Evolutionary conservation across 768 basidiomycete genomes (phyloP).

Genomic region (Dioszegia crocea): DNA sequence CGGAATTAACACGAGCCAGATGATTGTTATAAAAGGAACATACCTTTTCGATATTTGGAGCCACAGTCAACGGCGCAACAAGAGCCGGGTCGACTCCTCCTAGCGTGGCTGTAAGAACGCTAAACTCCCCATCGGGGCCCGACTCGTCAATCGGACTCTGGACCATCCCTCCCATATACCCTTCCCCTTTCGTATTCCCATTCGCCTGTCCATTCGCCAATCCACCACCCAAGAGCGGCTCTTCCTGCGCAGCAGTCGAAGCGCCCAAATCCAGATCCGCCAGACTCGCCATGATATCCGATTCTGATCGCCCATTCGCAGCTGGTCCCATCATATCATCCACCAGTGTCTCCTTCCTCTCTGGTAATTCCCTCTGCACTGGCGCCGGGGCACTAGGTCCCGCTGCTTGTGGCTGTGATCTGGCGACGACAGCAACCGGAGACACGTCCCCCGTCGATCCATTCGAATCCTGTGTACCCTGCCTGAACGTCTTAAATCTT

Average conservation of each 20-base stretch:
- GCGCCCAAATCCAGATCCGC: conserved; percentile 66
- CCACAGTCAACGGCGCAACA: conserved; percentile 58
- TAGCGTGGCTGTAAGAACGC: conserved; percentile 20
- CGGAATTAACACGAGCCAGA: neutral
- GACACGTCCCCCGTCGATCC: neutral
- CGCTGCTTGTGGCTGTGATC: neutral
- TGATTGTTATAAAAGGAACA: neutral
- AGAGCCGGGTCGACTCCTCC: conserved; percentile 34
- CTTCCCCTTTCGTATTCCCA: neutral
- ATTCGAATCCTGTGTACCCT: conserved; percentile 46
- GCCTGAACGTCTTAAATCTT: conserved; percentile 55
- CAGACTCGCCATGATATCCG: conserved; percentile 68
- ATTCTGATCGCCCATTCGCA: conserved; percentile 45
- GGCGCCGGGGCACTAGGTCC: neutral
- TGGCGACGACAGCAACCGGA: neutral
- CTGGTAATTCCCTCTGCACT: neutral
- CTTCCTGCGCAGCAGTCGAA: conserved; percentile 38
- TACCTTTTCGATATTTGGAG: conserved; percentile 66
- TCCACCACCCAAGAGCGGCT: conserved; percentile 26
- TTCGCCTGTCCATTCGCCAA: too few relatives aligned
- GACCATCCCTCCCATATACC: neutral
- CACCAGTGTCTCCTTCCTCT: conserved; percentile 39
- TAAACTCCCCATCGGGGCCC: conserved; percentile 8
- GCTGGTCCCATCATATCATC: conserved; percentile 49
- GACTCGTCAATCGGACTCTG: conserved; percentile 9